phyloP scores from a whole-genome alignment of 108 stramenopile species.

The Discostella pseudostelligera region DNA sequence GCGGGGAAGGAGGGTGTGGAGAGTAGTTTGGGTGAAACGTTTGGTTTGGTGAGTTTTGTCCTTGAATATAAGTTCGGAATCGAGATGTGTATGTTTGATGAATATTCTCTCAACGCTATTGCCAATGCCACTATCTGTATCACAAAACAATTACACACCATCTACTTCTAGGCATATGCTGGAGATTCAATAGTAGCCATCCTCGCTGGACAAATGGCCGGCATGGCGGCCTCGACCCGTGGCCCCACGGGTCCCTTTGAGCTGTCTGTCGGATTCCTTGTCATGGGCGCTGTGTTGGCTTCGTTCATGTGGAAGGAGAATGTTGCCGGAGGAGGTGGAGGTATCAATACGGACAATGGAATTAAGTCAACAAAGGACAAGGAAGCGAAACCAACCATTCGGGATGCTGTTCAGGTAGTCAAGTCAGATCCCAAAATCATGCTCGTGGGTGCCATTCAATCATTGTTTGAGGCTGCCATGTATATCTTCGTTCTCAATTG shows the following conservation, averaged over 20 bases:
- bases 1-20: conserved; percentile 54
- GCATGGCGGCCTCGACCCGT: conserved; percentile 65
- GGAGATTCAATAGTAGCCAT: conserved; percentile 96
- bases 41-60: too few species aligned
- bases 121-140: too few species aligned
- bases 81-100: too few species aligned
- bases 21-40: conserved; percentile 84
- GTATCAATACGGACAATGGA: conserved; percentile 17
- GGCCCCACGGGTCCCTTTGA: conserved; percentile 98
- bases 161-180: too few species aligned
- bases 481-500: conserved; percentile 95
- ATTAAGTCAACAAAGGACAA: background rate
- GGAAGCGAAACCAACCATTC: conserved; percentile 61
- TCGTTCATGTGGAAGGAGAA: conserved; percentile 93
- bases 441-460: conserved; percentile 92
- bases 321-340: conserved; percentile 46
- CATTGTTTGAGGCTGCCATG: conserved; percentile 95
- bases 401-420: conserved; percentile 76
- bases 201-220: conserved; percentile 89
- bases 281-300: conserved; percentile 75
- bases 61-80: too few species aligned
- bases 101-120: too few species aligned
- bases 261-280: conserved; percentile 85
- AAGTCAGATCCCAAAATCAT: conserved; percentile 83
- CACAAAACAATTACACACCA: too few species aligned